Percentiles rank a stretch among this genome's conserved stretches.
Conservation (phyloP, 306 rosid genomes). For the Ormosia semicastrata region DNA sequence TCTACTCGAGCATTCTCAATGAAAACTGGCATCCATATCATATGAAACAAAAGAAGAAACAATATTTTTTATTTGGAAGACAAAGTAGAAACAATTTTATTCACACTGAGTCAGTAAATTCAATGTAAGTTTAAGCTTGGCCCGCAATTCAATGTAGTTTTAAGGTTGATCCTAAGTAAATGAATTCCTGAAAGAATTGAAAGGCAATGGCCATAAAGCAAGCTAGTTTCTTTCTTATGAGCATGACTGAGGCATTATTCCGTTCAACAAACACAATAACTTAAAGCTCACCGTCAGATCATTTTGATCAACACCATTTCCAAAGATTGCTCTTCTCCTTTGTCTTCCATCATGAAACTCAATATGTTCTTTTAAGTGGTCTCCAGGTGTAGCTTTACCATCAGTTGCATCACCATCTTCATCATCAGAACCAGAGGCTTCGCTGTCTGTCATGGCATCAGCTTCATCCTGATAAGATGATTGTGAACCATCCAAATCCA, state of each 20-base stretch:
- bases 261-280: slow-evolving; percentile 5
- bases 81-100: background rate
- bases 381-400: slow-evolving; percentile 23
- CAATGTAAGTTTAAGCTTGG: background rate
- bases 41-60: background rate
- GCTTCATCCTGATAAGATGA: slow-evolving; percentile 54
- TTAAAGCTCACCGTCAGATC: slow-evolving; percentile 52
- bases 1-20: background rate
- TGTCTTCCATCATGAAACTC: slow-evolving; percentile 77
- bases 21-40: slow-evolving; percentile 15
- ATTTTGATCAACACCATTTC: slow-evolving; percentile 49
- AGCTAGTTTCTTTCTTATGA: background rate
- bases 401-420: slow-evolving; percentile 33
- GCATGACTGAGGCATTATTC: background rate
- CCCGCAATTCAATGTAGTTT: background rate
- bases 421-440: slow-evolving; percentile 36
- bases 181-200: background rate
- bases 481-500: slow-evolving; percentile 45
- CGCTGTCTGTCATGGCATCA: slow-evolving; percentile 14
- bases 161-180: background rate
- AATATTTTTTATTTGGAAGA: background rate
- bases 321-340: slow-evolving; percentile 73
- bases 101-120: background rate
- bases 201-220: slow-evolving; percentile 7
- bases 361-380: slow-evolving; percentile 58